Evolutionary conservation across 768 basidiomycete genomes (phyloP).

Genomic region (Cubamyces sp.): DNA sequence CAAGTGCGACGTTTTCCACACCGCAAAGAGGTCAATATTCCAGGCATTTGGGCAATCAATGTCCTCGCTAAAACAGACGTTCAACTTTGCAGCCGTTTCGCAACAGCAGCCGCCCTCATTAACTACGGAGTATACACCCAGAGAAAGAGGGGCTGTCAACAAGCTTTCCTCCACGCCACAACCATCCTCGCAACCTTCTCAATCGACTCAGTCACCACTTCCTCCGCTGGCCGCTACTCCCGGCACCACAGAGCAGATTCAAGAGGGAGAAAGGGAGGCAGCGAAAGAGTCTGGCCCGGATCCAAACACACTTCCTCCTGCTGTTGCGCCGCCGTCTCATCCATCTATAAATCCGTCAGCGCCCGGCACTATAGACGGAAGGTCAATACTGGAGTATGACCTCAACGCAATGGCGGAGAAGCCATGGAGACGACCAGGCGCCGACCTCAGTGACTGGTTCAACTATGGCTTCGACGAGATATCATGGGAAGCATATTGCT

Average conservation of each 20-base stretch:
- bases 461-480: constrained; percentile 99
- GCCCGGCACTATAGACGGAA: constrained; percentile 71
- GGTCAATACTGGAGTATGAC: constrained; percentile 85
- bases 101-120: constrained; percentile 62
- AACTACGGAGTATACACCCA: constrained; percentile 83
- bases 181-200: constrained; percentile 19
- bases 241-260: constrained; percentile 25
- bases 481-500: constrained; percentile 92
- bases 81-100: constrained; percentile 33
- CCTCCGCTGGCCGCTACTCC: constrained; percentile 25
- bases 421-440: constrained; percentile 89
- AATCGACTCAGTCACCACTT: constrained; percentile 26
- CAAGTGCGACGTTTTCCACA: constrained; percentile 34
- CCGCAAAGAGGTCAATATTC: constrained; percentile 35
- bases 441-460: constrained; percentile 97
- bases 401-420: constrained; percentile 75
- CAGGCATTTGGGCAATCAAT: constrained; percentile 20
- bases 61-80: neutral
- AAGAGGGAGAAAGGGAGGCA: constrained; percentile 28
- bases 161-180: constrained; percentile 37
- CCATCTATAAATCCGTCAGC: constrained; percentile 73
- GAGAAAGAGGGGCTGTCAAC: constrained; percentile 58
- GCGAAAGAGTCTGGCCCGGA: constrained; percentile 50
- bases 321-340: constrained; percentile 76
- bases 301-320: constrained; percentile 64